These are phyloP conservation scores for Hibiscus tridactylites DNA, from an alignment of 345 rosid species.

Conservation along the genomic window DNA sequence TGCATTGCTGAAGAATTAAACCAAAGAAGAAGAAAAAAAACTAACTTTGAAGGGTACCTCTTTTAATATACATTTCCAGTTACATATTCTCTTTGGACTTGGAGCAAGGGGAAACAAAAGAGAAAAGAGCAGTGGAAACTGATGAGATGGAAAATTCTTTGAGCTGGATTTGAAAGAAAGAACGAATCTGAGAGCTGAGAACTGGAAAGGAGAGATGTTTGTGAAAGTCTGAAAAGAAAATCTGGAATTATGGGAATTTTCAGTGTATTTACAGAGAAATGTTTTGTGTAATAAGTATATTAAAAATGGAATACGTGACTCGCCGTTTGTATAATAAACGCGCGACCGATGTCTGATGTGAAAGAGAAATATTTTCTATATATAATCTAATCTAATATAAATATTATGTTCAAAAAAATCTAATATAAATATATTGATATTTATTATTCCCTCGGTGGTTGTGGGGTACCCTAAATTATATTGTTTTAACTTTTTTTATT, in stretches of 20 bases:
- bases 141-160: not conserved
- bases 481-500: too few species aligned
- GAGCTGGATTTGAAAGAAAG: conserved; percentile 5
- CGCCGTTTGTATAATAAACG: conserved; percentile 21
- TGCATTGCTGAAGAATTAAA: not conserved
- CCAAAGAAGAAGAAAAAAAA: not conserved
- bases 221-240: not conserved
- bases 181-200: not conserved
- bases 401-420: too few species aligned
- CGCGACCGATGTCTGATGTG: not conserved
- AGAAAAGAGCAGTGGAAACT: not conserved
- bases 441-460: too few species aligned
- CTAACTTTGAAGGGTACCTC: conserved; percentile 1
- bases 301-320: conserved; percentile 4
- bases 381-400: too few species aligned
- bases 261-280: not conserved
- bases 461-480: too few species aligned
- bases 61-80: conserved; percentile 7
- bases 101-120: not conserved
- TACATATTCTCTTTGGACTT: conserved; percentile 5
- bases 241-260: not conserved
- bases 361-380: not conserved
- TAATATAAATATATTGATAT: too few species aligned
- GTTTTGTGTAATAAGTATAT: not conserved
- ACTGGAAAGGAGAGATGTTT: not conserved